Base-by-base conservation (phyloP, 148 eudicot species). In the Rhododendron ovatum region DNA sequence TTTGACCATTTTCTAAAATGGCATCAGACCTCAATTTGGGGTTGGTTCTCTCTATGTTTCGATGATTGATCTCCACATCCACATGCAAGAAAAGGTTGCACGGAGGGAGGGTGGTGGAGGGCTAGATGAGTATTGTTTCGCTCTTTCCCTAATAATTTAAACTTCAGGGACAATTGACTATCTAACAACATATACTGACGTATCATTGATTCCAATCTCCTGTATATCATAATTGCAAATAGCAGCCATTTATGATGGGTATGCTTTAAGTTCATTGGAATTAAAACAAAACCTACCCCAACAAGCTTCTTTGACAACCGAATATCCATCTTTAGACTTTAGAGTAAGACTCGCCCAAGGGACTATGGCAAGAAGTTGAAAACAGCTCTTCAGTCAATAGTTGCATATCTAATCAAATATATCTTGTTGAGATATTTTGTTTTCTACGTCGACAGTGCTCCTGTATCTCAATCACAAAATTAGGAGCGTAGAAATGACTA, bases 301-400 rank as follows among this genome's bases (percentile, higher is more conserved):
- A 51, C 30, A 79, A 75, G 82, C 82, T 79, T 79, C 82, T 35
- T 79, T 26, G 37, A 79, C 20, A 79, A 51, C 37, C 6, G 53
- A 26, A n/a, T 48, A 41, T 78, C 81, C 81, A 20, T 76, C 80
- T 76, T 51, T 51, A 51, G 61, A 55, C 61, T 17, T 35, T 41
- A 77, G 7, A 45, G 30, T 20, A 48, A 79, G 82, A 79, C 82
- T 45, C 35, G 28, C 80, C 53, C 51, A 43, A 77, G 59, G 37
- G 82, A 48, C 82, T 2, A n/a, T 47, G 51, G 53, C 61, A 48
- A 48, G 37, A 79, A 48, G 37, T 22, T 79, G 82, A 79, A 48
- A 48, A 79, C 50, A 77, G 51, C 39, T 41, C 10, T 77, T 22
- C 80, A 77, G 51, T 41, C 80, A 77, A 77, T 79, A 39, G 76